Evolutionary conservation across 1,139 yeast genomes (phyloP).

Genomic region (Meyerozyma guilliermondii): DNA sequence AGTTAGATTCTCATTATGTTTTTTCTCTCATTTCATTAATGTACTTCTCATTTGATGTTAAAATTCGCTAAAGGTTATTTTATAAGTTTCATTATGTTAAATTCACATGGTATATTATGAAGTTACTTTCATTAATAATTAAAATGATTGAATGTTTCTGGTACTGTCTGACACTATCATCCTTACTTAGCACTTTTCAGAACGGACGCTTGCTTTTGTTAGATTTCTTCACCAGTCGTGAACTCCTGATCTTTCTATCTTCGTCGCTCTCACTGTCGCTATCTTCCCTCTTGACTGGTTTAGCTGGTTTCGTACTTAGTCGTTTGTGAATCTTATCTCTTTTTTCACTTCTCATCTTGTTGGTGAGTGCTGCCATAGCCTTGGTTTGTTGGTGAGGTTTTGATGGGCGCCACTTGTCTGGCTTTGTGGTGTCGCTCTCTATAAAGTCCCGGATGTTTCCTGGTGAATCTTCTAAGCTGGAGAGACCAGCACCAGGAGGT

Average conservation of each 20-base stretch:
- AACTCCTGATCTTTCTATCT: constrained; percentile 4
- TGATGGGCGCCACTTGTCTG: constrained; percentile 1
- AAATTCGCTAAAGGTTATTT: too few relatives aligned
- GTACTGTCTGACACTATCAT: too few relatives aligned
- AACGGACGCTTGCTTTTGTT: constrained; percentile 19
- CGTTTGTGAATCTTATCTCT: constrained; percentile 14
- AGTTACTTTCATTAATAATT: too few relatives aligned
- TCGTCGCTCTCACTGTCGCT: constrained; percentile 7
- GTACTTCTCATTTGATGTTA: too few relatives aligned
- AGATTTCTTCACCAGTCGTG: constrained; percentile 7
- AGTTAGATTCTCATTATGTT: too few relatives aligned
- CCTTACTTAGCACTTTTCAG: too few relatives aligned
- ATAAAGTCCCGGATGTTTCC: constrained; percentile 31
- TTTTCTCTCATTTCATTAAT: too few relatives aligned
- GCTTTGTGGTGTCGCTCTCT: constrained; percentile 4
- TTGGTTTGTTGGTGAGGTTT: constrained; percentile 6
- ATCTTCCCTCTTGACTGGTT: constrained; percentile 1
- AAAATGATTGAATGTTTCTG: too few relatives aligned
- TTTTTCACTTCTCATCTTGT: constrained; percentile 35
- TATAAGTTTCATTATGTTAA: too few relatives aligned
- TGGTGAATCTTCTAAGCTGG: constrained; percentile 13
- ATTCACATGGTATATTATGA: too few relatives aligned
- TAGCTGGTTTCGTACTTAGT: constrained; percentile 5
- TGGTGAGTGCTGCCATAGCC: constrained; percentile 38
- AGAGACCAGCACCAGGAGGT: constrained; percentile 38